Base-by-base conservation (phyloP, 2,329 filamentous ascomycete species). In the Alternaria novae-zelandiae region DNA sequence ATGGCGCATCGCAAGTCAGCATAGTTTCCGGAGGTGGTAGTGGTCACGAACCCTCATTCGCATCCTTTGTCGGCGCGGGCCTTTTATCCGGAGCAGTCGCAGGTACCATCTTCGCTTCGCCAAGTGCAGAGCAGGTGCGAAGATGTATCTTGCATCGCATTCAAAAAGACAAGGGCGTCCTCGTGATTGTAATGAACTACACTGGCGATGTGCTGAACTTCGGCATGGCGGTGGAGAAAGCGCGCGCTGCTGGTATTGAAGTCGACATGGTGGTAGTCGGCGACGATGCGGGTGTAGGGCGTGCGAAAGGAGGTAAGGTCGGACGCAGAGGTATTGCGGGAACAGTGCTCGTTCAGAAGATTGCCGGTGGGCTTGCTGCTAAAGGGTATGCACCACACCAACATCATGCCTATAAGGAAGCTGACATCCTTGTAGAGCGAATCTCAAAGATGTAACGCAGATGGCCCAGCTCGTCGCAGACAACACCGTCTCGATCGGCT, bases 121-220 rank as follows among this genome's bases (percentile, higher is more conserved):
- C 93, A 0, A 90, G 87, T 6, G 90, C 93, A 0, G 90, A 96
- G 81, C 94, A 97, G 82, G 89, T 97, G 58, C 88, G 92, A 59
- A 85, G 87, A 69, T 93, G 90, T 63, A 90, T 96, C 57, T 87
- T 90, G 74, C 87, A 89, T 45, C 86, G 92, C 20, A 91, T 97
- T 4, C 88, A 92, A 64, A 86, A 86, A 4, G 85, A 87, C 47
- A 87, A 88, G 65, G 95, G 94, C 23, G 91, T 97, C 2, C 80
- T 97, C 44, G 91, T 97, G n/a, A 90, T 94, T 6, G 92, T 97
- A 28, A 97, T 97, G 92, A 97, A 97, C 80, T 97, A 97, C 80
- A 97, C 93, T 30, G 83, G 83, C 3, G 83, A 85, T 65, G 79
- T 97, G 57, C 86, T 97, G 70, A 96, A 97, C 82, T 97, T 97